phyloP scores from a whole-genome alignment of 805 yeast genomes.

The Tetrapisispora iriomotensis region DNA sequence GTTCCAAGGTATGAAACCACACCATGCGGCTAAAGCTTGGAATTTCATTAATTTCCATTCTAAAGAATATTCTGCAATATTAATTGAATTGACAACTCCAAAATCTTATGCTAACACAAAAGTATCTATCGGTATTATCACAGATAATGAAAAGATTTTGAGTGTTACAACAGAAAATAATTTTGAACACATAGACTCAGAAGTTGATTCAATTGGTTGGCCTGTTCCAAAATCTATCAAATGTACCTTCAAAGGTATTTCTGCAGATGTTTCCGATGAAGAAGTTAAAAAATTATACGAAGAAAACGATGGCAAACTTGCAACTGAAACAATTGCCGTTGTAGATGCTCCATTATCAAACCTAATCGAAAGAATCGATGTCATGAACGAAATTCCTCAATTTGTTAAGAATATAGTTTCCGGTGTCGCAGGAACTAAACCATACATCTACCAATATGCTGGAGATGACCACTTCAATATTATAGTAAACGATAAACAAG shows the following conservation, averaged over 20 bases:
- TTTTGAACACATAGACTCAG: slow-evolving; percentile 46
- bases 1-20: slow-evolving; percentile 97
- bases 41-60: slow-evolving; percentile 87
- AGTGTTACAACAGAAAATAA: slow-evolving; percentile 58
- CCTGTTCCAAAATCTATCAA: slow-evolving; percentile 63
- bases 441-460: slow-evolving; percentile 90
- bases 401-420: slow-evolving; percentile 89
- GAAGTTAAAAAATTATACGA: slow-evolving; percentile 20
- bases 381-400: slow-evolving; percentile 92
- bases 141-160: slow-evolving; percentile 53
- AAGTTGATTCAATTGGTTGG: slow-evolving; percentile 83
- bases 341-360: slow-evolving; percentile 52
- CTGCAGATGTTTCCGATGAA: slow-evolving; percentile 31
- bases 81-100: slow-evolving; percentile 96
- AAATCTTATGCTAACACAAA: slow-evolving; percentile 73
- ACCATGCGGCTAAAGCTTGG: slow-evolving; percentile 97
- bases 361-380: slow-evolving; percentile 86
- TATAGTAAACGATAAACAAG: slow-evolving; percentile 10
- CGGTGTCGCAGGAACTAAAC: slow-evolving; percentile 92
- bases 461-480: slow-evolving; percentile 34
- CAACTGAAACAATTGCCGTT: slow-evolving; percentile 35
- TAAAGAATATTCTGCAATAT: slow-evolving; percentile 57
- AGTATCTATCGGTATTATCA: slow-evolving; percentile 70
- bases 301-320: slow-evolving; percentile 38
- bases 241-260: slow-evolving; percentile 46